A percentile compares a stretch with the other conserved stretches of the same genome.
phyloP scores from a whole-genome alignment of 1,284 basidiomycete species.

The Trichosporon sp. region DNA sequence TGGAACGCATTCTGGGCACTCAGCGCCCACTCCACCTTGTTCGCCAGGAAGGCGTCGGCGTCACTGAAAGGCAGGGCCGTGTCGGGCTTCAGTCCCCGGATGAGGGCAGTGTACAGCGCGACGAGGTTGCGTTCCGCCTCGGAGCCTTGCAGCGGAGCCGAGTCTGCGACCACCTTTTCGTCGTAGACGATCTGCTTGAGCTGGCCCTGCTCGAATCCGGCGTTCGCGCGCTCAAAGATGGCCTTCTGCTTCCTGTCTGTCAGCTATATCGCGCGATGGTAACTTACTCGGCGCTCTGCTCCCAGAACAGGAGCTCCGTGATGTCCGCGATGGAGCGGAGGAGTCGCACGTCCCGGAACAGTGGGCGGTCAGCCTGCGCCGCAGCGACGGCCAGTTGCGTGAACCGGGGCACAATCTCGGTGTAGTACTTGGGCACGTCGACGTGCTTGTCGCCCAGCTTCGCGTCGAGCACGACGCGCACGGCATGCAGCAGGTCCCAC shows the following conservation, averaged over 20 bases:
- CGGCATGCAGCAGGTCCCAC: conserved; percentile 74
- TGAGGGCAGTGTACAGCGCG: conserved; percentile 66
- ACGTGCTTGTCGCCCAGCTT: conserved; percentile 67
- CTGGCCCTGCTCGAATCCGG: conserved; percentile 66
- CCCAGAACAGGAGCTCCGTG: conserved; percentile 69
- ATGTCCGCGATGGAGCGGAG: conserved; percentile 67
- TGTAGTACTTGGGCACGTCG: conserved; percentile 77
- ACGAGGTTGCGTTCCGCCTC: conserved; percentile 65
- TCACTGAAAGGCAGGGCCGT: conserved; percentile 20
- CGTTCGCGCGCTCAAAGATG: conserved; percentile 62
- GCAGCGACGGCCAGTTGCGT: conserved; percentile 71
- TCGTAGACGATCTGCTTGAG: conserved; percentile 63
- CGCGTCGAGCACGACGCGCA: conserved; percentile 66
- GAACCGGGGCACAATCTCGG: conserved; percentile 70
- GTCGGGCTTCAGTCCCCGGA: conserved; percentile 65
- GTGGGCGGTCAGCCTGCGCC: conserved; percentile 37
- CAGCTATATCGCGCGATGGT: neutral
- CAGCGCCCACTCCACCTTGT: conserved; percentile 66
- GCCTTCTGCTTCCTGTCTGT: conserved; percentile 60
- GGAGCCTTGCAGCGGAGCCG: conserved; percentile 16
- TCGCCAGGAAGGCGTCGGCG: conserved; percentile 59
- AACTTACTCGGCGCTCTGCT: conserved; percentile 66
- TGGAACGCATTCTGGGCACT: conserved; percentile 64
- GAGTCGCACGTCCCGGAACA: conserved; percentile 68
- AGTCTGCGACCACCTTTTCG: conserved; percentile 46